Percentiles rank a stretch among this genome's conserved stretches.
Evolutionary conservation across 1,284 basidiomycete genomes (phyloP).

Genomic region (Acaromyces ingoldii): DNA sequence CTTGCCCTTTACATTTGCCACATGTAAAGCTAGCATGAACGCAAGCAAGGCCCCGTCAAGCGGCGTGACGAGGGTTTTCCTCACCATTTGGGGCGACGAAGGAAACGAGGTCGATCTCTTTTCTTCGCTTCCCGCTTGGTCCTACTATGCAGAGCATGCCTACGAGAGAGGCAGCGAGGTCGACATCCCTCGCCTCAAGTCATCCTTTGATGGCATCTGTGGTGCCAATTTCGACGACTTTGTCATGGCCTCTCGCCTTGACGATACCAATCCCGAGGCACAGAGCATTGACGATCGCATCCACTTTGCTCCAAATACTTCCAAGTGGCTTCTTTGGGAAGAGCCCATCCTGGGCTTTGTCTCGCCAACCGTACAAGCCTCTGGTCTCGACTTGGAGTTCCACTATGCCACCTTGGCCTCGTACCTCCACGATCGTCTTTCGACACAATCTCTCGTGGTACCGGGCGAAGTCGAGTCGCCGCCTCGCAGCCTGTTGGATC

Average conservation of each 20-base stretch:
- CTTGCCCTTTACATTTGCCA: conserved; percentile 52
- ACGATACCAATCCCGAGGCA: conserved; percentile 23
- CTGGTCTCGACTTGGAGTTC: conserved; percentile 26
- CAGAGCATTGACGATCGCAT: conserved; percentile 31
- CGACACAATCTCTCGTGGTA: neutral
- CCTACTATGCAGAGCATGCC: conserved; percentile 49
- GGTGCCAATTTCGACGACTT: conserved; percentile 52
- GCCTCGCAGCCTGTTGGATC: conserved; percentile 10
- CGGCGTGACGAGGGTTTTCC: conserved; percentile 49
- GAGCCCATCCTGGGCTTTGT: conserved; percentile 32
- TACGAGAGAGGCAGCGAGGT: conserved; percentile 38
- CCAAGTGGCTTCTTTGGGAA: conserved; percentile 53
- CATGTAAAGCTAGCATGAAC: conserved; percentile 47
- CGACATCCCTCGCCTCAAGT: conserved; percentile 29
- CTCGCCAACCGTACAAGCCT: conserved; percentile 24
- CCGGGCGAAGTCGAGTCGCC: neutral
- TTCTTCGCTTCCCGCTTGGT: conserved; percentile 33
- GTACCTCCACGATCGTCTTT: conserved; percentile 6
- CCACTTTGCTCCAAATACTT: conserved; percentile 49
- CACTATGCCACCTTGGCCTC: conserved; percentile 17
- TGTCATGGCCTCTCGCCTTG: conserved; percentile 49
- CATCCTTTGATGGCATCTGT: conserved; percentile 42
- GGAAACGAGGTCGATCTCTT: conserved; percentile 50
- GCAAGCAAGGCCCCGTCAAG: conserved; percentile 40
- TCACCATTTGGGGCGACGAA: conserved; percentile 54